A percentile compares a stretch with the other conserved stretches of the same genome.
Conservation (phyloP, 2,329 filamentous ascomycete species). For the Hymenoscyphus linearis region DNA sequence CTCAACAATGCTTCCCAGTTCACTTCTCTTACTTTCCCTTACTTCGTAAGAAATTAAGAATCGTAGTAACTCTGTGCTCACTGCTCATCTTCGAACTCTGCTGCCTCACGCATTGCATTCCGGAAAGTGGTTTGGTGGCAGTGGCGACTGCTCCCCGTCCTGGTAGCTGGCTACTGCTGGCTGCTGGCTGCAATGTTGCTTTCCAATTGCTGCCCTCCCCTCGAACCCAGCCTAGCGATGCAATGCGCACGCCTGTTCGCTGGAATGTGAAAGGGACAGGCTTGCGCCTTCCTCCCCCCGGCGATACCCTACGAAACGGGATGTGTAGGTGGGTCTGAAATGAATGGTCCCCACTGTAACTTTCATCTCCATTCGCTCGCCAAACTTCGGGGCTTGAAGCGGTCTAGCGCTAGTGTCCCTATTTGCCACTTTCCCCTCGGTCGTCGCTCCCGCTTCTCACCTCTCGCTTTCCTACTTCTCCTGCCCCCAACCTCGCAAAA, state of each 20-base stretch:
- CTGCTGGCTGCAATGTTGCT: neutral
- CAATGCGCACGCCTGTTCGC: neutral
- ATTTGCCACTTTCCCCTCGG: neutral
- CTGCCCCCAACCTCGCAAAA: neutral
- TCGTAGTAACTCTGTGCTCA: too few relatives aligned
- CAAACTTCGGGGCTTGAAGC: neutral
- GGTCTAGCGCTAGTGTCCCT: neutral
- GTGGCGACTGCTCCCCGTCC: neutral
- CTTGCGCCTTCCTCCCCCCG: neutral
- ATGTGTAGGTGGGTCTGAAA: neutral
- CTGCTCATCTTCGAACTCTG: too few relatives aligned
- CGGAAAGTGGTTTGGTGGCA: neutral
- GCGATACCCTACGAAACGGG: neutral
- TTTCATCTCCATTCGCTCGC: neutral
- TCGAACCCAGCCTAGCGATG: neutral
- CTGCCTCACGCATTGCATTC: neutral
- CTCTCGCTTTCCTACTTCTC: neutral
- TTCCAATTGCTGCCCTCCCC: too few relatives aligned
- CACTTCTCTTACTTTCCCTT: too few relatives aligned
- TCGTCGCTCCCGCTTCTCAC: neutral
- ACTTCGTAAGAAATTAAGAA: too few relatives aligned
- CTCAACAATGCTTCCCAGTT: neutral
- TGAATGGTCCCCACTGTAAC: neutral
- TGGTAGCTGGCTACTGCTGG: too few relatives aligned
- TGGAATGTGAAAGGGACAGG: neutral